These are phyloP conservation scores for Pestalotiopsis sp. DNA, from an alignment of 2,329 filamentous ascomycete species.

Conservation along the genomic window DNA sequence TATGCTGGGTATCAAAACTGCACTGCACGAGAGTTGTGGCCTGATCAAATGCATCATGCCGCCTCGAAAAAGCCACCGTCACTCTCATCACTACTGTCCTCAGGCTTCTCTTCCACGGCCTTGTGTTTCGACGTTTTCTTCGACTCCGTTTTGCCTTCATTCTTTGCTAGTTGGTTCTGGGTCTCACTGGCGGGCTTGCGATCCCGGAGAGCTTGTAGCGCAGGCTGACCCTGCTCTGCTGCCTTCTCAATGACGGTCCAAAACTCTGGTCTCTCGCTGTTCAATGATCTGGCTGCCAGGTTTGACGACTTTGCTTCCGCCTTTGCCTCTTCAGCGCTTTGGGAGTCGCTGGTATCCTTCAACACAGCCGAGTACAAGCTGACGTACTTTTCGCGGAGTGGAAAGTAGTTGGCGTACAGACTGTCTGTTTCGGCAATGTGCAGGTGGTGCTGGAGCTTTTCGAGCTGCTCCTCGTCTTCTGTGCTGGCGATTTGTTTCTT, in stretches of 20 bases:
- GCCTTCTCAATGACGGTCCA: constrained; percentile 70
- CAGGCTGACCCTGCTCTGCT: constrained; percentile 41
- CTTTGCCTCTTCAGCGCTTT: constrained; percentile 34
- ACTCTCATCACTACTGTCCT: constrained; percentile 47
- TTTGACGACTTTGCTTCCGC: constrained; percentile 43
- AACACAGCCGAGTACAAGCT: constrained; percentile 56
- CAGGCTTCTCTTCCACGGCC: constrained; percentile 33
- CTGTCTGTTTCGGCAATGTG: constrained; percentile 73
- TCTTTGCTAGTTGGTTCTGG: constrained; percentile 15
- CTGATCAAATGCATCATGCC: constrained; percentile 5
- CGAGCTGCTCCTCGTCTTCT: constrained; percentile 53
- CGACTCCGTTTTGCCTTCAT: constrained; percentile 20
- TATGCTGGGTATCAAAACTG: constrained; percentile 16
- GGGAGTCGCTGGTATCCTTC: constrained; percentile 16
- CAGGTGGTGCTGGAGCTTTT: constrained; percentile 57
- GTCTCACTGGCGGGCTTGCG: constrained; percentile 23
- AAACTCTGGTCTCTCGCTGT: constrained; percentile 58
- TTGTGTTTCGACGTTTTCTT: constrained; percentile 35
- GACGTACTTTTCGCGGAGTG: constrained; percentile 71
- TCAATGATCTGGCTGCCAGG: constrained; percentile 44
- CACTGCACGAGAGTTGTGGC: neutral
- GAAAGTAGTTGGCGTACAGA: constrained; percentile 75
- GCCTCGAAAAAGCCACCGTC: constrained; percentile 63
- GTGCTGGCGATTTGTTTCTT: constrained; percentile 57
- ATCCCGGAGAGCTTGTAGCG: constrained; percentile 30